These are phyloP conservation scores for Globisporangium parvum DNA, from an alignment of 352 stramenopile species.

Conservation along the genomic window DNA sequence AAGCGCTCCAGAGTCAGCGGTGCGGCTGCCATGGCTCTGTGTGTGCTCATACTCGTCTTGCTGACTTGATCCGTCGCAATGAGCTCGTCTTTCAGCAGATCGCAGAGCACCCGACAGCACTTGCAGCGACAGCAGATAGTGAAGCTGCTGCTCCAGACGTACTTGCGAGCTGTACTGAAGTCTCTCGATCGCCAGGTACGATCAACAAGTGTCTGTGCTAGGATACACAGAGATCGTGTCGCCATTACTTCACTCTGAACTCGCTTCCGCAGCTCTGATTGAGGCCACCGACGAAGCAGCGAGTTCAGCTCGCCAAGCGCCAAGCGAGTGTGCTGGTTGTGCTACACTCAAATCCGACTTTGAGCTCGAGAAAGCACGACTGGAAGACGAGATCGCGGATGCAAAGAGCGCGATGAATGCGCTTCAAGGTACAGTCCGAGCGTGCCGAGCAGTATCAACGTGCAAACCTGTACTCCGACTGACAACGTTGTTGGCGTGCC, in stretches of 20 bases:
- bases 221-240: no score
- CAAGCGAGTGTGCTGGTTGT: conserved; percentile 3
- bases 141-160: neutral
- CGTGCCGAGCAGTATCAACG: neutral
- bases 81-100: no score
- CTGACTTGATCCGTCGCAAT: no score
- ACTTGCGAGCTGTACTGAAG: neutral
- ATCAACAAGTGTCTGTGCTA: neutral
- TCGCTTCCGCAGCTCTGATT: neutral
- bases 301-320: neutral
- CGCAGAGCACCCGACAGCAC: no score
- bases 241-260: neutral
- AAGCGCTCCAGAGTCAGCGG: neutral
- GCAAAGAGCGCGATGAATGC: conserved; percentile 6
- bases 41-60: neutral
- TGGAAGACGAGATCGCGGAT: conserved; percentile 11
- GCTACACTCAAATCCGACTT: conserved; percentile 1
- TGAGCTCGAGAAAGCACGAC: neutral
- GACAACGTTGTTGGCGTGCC: neutral
- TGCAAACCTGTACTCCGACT: neutral
- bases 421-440: conserved; percentile 6
- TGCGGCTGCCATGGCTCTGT: neutral
- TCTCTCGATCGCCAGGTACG: neutral
- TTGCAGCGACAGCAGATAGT: neutral
- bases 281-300: neutral